These are phyloP conservation scores for Epichloe baconii DNA, from an alignment of 2,329 filamentous ascomycete species.

Conservation along the genomic window DNA sequence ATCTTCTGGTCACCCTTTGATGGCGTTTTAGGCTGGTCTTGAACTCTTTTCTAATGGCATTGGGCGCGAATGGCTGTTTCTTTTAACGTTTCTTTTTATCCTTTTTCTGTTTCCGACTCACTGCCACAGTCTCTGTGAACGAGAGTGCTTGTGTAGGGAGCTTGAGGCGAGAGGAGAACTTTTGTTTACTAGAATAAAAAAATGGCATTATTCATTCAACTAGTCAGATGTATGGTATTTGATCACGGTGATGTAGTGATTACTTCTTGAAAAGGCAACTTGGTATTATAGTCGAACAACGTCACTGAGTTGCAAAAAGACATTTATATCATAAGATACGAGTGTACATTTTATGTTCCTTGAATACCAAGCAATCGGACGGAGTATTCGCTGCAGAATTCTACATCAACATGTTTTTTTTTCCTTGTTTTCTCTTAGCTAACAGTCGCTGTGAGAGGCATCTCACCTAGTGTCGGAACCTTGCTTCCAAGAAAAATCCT, in stretches of 20 bases:
- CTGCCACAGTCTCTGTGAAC: neutral
- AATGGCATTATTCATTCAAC: neutral
- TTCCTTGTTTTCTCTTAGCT: too few relatives aligned
- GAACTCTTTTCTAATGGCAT: conserved; percentile 11
- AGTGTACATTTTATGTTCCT: too few relatives aligned
- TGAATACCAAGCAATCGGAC: too few relatives aligned
- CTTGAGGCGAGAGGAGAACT: neutral
- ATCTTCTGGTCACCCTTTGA: conserved; percentile 15
- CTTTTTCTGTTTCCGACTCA: neutral
- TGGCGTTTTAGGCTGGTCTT: conserved; percentile 21
- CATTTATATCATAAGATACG: too few relatives aligned
- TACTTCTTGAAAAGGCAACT: too few relatives aligned
- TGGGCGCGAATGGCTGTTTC: conserved; percentile 20
- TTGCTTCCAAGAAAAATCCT: too few relatives aligned
- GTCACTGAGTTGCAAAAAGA: too few relatives aligned
- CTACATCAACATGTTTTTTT: too few relatives aligned
- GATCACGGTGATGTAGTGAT: neutral
- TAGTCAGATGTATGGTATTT: neutral
- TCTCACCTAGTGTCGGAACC: too few relatives aligned
- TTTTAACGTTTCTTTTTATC: neutral
- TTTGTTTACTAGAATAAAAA: neutral
- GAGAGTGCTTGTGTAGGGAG: neutral
- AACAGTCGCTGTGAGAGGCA: too few relatives aligned
- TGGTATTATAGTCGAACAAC: too few relatives aligned
- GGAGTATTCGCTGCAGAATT: too few relatives aligned